A percentile compares a stretch with the other conserved stretches of the same genome.
phyloP scores from a whole-genome alignment of 208 protist species.

The Leishmania guyanensis region DNA sequence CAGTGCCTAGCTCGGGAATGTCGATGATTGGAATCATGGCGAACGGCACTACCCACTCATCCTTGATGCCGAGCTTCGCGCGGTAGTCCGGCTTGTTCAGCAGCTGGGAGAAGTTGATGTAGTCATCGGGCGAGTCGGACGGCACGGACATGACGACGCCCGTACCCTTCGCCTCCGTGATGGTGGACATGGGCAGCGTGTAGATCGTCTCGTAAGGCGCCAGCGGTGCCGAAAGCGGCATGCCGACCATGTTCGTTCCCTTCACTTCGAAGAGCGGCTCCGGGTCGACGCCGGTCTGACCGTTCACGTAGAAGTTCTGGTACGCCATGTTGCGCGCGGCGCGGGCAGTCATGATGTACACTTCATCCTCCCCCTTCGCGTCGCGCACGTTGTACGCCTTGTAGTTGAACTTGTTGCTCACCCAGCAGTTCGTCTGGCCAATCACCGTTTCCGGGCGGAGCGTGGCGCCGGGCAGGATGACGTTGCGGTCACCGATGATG shows the following conservation, averaged over 20 bases:
- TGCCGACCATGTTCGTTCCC: constrained; percentile 94
- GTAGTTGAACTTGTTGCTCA: constrained; percentile 97
- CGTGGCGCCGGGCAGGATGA: constrained; percentile 99
- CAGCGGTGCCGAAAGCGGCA: constrained; percentile 93
- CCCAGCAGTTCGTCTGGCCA: constrained; percentile 99
- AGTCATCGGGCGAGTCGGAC: constrained; percentile 99
- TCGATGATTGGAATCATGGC: constrained; percentile 96
- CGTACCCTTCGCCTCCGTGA: constrained; percentile 97
- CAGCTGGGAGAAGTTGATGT: constrained; percentile 96
- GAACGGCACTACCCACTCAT: constrained; percentile 96
- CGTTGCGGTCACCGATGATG: constrained; percentile 60
- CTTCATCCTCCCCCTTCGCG: constrained; percentile 70
- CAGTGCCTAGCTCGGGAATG: constrained; percentile 89
- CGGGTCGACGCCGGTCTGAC: constrained; percentile 72
- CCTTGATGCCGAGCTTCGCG: constrained; percentile 92
- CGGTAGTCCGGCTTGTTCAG: constrained; percentile 94
- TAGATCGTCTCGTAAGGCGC: constrained; percentile 92
- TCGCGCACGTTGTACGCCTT: constrained; percentile 93
- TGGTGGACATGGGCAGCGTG: constrained; percentile 98
- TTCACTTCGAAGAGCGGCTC: constrained; percentile 88
- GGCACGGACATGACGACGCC: constrained; percentile 99
- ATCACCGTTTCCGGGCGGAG: constrained; percentile 99
- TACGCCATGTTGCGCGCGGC: constrained; percentile 96
- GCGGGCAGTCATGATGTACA: constrained; percentile 96
- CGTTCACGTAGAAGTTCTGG: constrained; percentile 93